Evolutionary conservation across 805 yeast genomes (phyloP).

Genomic region (Brettanomyces naardenensis): DNA sequence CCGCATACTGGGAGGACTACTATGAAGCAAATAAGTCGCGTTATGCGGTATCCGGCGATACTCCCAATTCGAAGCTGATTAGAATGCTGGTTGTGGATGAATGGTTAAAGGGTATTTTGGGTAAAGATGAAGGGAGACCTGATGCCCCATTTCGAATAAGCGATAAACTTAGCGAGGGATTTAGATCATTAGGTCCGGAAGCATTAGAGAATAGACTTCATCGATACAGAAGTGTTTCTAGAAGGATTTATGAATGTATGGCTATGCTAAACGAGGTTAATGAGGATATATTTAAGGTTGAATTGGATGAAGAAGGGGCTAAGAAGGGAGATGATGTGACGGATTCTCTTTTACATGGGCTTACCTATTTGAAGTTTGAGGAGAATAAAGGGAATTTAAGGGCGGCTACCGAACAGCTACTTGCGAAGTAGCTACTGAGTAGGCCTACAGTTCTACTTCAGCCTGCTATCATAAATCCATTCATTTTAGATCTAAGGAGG

Average conservation of each 20-base stretch:
- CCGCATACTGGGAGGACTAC: constrained; percentile 21
- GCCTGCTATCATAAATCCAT: too few relatives aligned
- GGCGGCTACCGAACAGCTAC: not conserved
- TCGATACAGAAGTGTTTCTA: constrained; percentile 2
- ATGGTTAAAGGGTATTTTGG: constrained; percentile 16
- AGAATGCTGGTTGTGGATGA: constrained; percentile 19
- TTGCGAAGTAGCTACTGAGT: not conserved
- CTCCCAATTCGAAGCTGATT: constrained; percentile 15
- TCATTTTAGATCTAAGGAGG: too few relatives aligned
- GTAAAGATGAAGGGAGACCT: not conserved
- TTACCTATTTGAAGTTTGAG: constrained; percentile 42
- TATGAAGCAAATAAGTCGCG: constrained; percentile 1
- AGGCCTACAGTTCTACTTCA: too few relatives aligned
- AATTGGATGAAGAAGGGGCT: constrained; percentile 10
- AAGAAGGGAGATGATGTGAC: constrained; percentile 57
- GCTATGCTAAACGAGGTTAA: constrained; percentile 16
- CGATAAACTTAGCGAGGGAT: not conserved
- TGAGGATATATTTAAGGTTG: constrained; percentile 3
- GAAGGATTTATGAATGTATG: constrained; percentile 22
- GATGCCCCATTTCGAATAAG: not conserved
- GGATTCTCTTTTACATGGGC: constrained; percentile 57
- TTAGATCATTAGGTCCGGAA: not conserved
- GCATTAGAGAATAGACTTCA: not conserved
- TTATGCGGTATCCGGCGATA: not conserved
- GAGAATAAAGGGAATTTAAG: constrained; percentile 3